Evolutionary conservation across 768 basidiomycete genomes (phyloP).

Genomic region (Xerocomellus amylosporus): DNA sequence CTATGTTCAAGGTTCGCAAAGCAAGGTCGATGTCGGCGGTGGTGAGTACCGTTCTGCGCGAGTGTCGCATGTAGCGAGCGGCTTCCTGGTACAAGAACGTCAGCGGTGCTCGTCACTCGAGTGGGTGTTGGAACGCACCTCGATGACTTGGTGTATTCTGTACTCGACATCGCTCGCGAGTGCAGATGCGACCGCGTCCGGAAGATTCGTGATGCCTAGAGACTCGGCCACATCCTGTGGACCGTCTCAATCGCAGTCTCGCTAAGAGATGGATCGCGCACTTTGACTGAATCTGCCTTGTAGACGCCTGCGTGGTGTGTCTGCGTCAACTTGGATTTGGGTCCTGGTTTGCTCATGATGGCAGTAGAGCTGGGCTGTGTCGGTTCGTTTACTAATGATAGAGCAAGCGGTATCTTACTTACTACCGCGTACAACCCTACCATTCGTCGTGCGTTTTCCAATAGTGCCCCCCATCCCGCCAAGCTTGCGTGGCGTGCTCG

Average conservation of each 20-base stretch:
- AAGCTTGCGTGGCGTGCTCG: background rate
- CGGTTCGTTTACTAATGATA: background rate
- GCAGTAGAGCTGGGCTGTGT: background rate
- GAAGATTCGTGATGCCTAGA: slow-evolving; percentile 67
- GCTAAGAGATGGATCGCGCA: slow-evolving; percentile 28
- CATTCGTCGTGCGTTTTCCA: background rate
- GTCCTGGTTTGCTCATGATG: slow-evolving; percentile 40
- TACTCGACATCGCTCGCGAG: slow-evolving; percentile 97
- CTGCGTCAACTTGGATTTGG: slow-evolving; percentile 46
- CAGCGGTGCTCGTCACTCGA: background rate
- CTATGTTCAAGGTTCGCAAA: slow-evolving; percentile 90
- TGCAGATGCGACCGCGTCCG: slow-evolving; percentile 76
- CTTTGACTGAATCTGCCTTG: slow-evolving; percentile 63
- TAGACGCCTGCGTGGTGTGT: slow-evolving; percentile 58
- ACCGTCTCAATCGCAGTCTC: slow-evolving; percentile 7
- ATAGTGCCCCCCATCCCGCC: background rate
- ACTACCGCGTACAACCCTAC: background rate
- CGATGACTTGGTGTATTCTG: slow-evolving; percentile 90
- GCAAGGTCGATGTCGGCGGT: slow-evolving; percentile 93
- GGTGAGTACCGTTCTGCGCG: slow-evolving; percentile 83
- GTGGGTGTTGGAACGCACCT: slow-evolving; percentile 48
- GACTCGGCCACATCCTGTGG: slow-evolving; percentile 88
- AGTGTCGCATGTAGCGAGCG: slow-evolving; percentile 94
- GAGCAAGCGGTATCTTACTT: too few relatives aligned
- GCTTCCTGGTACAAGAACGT: slow-evolving; percentile 57